phyloP scores from a whole-genome alignment of 208 protist species.

The Leishmania turanica region DNA sequence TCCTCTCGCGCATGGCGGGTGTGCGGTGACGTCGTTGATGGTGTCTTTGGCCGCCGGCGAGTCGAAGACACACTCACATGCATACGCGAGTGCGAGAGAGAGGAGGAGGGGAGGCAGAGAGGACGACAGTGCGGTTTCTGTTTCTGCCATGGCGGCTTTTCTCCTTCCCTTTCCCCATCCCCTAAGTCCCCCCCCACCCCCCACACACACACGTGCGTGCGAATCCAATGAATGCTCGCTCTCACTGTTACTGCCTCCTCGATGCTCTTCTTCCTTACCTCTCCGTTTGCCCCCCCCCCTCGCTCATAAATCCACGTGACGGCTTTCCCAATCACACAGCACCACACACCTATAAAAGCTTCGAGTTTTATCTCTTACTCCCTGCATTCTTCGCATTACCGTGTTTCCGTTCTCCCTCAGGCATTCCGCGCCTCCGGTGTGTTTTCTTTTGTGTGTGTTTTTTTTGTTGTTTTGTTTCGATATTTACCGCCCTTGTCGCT shows the following conservation, averaged over 20 bases:
- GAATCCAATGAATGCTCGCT: slow-evolving; percentile 10
- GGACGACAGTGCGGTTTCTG: background rate
- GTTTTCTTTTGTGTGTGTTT: background rate
- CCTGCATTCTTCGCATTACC: background rate
- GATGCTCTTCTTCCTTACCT: background rate
- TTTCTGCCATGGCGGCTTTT: background rate
- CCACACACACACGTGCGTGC: background rate
- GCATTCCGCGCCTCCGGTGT: background rate
- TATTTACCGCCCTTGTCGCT: background rate
- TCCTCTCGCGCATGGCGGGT: background rate
- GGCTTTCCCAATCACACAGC: background rate
- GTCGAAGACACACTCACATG: no score
- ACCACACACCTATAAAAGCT: background rate
- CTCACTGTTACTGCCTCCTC: slow-evolving; percentile 3
- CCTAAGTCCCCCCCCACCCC: background rate
- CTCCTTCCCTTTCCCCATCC: background rate
- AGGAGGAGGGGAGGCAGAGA: background rate
- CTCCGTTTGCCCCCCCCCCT: background rate
- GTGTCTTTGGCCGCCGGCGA: background rate
- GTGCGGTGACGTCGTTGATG: background rate
- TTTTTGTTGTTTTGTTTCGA: background rate
- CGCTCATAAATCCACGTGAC: background rate
- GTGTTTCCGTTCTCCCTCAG: background rate
- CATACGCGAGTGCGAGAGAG: no score
- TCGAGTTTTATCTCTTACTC: background rate